Base-by-base conservation (phyloP, 768 basidiomycete genomes). In the Phaeotremella skinneri region DNA sequence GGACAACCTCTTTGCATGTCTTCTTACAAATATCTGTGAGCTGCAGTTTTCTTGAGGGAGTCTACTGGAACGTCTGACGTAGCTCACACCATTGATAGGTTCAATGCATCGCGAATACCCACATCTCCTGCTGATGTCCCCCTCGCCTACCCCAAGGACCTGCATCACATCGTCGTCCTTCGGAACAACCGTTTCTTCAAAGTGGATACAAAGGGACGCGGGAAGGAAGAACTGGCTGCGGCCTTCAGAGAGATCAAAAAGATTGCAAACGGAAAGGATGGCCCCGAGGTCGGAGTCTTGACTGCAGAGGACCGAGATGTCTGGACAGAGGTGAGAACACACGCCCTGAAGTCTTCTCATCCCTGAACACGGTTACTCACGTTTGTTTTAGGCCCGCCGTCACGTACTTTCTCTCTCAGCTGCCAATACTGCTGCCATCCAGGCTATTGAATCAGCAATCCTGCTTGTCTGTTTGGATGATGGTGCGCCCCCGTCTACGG, bases 101-200 rank as follows among this genome's bases (percentile, higher is more conserved):
- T 99, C 84, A 96, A 98, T 77, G 81, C 93, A 0, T 85, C 83
- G n/a, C 86, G 96, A 21, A 87, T 91, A 75, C 96, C 96, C 3
- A 81, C 81, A 51, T 85, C 87, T 62, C 88, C 89, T 0, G 83
- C 85, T 3, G 96, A 98, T 71, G 88, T 85, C 0, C 90, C 90
- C 4, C 78, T 78, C 54, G 93, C 91, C 77, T 94, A 91, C 75
- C 83, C 89, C 66, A 79, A 87, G 1, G 76, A 78, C 48, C 75
- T 80, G 14, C 83, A 94, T 79, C 89, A 96, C 65, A 82, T 96
- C 73, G 84, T 93, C 31, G 90, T 94, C 56, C 75, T 97, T 31
- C 85, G 93, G 55, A 93, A 92, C 79, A 92, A 94, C 80, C 84
- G 85, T 66, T 93, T 93, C 77, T 99, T 84, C 79, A 81, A 88